These are phyloP conservation scores for Angophora floribunda DNA, from an alignment of 345 rosid species.

Conservation along the genomic window DNA sequence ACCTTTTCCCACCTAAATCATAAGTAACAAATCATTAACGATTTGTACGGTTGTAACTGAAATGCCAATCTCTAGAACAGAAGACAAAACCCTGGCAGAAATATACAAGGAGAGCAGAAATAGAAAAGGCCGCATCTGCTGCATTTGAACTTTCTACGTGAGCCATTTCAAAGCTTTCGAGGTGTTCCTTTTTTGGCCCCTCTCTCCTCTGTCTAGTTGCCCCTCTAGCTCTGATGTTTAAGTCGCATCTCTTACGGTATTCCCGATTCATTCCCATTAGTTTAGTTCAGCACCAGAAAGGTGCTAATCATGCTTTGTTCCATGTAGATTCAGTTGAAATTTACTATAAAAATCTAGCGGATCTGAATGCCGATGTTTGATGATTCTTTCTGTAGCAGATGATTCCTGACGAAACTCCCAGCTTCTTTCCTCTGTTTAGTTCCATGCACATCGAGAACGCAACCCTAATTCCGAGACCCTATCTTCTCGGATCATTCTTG, in stretches of 20 bases:
- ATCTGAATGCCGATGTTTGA: background rate
- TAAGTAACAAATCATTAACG: background rate
- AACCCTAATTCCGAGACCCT: background rate
- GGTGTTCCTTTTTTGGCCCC: background rate
- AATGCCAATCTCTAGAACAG: background rate
- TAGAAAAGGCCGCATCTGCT: conserved; percentile 51
- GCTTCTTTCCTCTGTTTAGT: background rate
- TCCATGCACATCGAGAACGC: background rate
- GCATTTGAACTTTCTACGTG: conserved; percentile 28
- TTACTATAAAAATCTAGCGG: background rate
- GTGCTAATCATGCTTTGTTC: background rate
- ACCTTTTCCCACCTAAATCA: conserved; percentile 65
- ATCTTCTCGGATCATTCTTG: background rate
- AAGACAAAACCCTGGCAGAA: too few species aligned
- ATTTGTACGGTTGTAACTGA: background rate
- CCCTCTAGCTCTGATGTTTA: background rate
- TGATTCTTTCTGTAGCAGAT: background rate
- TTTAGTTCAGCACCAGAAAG: background rate
- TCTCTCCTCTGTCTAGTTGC: background rate
- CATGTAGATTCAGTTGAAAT: background rate
- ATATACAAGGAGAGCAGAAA: too few species aligned
- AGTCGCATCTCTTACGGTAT: background rate
- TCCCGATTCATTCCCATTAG: background rate
- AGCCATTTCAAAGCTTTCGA: background rate
- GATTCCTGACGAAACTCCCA: background rate